Evolutionary conservation across 2,329 filamentous ascomycete species (phyloP).

Genomic region (Fusarium metavorans): DNA sequence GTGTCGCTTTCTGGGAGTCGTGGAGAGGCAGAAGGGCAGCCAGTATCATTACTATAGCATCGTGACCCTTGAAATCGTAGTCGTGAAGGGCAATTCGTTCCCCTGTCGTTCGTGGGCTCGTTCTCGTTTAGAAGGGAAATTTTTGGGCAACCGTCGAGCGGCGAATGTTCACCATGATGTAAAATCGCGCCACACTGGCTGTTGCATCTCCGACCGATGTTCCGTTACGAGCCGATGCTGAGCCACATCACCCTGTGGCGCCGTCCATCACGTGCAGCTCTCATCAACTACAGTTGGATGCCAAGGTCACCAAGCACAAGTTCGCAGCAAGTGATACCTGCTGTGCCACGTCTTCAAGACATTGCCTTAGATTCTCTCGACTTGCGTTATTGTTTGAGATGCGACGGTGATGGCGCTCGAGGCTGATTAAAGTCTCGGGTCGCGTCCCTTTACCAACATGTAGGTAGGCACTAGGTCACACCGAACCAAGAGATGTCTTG

Average conservation of each 20-base stretch:
- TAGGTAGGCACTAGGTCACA: slow-evolving; percentile 10
- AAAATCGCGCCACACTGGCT: slow-evolving; percentile 37
- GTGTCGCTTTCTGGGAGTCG: slow-evolving; percentile 19
- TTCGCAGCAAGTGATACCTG: background rate
- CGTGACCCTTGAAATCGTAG: background rate
- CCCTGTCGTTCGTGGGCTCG: slow-evolving; percentile 16
- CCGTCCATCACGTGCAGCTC: slow-evolving; percentile 22
- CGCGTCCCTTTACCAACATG: slow-evolving; percentile 3
- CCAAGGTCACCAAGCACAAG: background rate
- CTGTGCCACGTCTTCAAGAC: slow-evolving; percentile 5
- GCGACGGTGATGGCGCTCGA: background rate
- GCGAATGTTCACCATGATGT: slow-evolving; percentile 36
- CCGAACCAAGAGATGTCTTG: slow-evolving; percentile 13
- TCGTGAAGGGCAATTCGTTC: slow-evolving; percentile 6
- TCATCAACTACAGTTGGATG: background rate
- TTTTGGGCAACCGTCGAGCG: slow-evolving; percentile 18
- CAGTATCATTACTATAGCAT: slow-evolving; percentile 26
- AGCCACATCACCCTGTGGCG: slow-evolving; percentile 18
- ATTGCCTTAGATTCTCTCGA: slow-evolving; percentile 1
- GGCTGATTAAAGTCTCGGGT: slow-evolving; percentile 20
- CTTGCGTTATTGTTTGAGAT: background rate
- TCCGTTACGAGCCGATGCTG: slow-evolving; percentile 4
- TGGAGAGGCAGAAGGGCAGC: slow-evolving; percentile 8
- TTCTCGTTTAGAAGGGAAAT: slow-evolving; percentile 25
- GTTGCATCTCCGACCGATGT: background rate